Evolutionary conservation across 2,329 filamentous ascomycete genomes (phyloP), one percentile per base, ranked within the genome.

Genomic region (Colletotrichum tropicicola): DNA sequence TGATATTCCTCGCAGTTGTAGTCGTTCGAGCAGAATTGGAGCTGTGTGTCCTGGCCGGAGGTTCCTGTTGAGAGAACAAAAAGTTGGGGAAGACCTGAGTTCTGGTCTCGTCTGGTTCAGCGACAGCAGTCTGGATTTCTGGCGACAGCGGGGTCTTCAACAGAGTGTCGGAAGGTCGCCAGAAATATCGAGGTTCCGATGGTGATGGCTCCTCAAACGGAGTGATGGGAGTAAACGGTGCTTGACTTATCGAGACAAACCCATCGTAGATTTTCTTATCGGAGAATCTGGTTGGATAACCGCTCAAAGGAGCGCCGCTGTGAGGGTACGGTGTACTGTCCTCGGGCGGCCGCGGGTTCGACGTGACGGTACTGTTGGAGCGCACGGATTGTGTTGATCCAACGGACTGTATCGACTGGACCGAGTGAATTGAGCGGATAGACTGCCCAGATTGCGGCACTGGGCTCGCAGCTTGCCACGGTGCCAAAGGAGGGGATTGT

Each of bases 191-290:
- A 0, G 67, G 13, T 0, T 66, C 58, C 7, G 58, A 27, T 2
- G 70, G 68, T 7, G 73, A 71, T 6, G 56, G 37, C 7, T 70
- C 64, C 3, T 72, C 69, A 43, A 70, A 71, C 0, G 68, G 59
- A 1, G 69, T 72, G 23, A 56, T 67, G 2, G 69, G 69, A 10
- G 43, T 68, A 19, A 64, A 47, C 0, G 49, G 45, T 3, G 66
- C 55, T 10, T 56, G 60, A 0, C 23, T 53, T 13, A 71, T 58
- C 4, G 60, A 51, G 21, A 72, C 57, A 13, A 63, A 21, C 2
- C 69, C 71, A 1, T 61, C 70, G 37, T 69, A 71, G 3, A 73
- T 70, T 5, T 47, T 58, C 10, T 47, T 67, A 13, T 70, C 54
- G 0, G 59, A 12, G 27, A 47, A 9, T 64, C 68, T n/a, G 43